Conservation (phyloP, 1,284 basidiomycete species). For the Trametes sp. region DNA sequence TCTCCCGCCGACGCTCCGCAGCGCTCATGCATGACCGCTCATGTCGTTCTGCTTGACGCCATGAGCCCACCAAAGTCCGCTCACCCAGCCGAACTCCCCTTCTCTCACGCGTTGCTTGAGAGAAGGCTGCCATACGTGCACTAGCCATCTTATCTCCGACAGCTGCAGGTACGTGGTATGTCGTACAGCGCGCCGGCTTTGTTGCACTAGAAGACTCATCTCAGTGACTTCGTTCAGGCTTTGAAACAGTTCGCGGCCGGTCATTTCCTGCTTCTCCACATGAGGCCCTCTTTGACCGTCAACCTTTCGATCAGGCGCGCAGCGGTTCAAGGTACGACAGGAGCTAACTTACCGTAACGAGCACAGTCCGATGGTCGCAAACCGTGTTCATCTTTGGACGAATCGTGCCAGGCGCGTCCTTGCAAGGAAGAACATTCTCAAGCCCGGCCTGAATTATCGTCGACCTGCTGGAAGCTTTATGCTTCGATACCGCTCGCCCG, state of each 20-base stretch:
- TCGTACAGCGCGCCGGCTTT: conserved; percentile 18
- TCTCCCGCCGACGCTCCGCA: conserved; percentile 29
- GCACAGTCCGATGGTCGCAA: conserved; percentile 3
- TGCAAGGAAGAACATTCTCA: conserved; percentile 20
- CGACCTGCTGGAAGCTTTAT: conserved; percentile 30
- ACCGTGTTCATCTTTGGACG: neutral
- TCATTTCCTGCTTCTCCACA: conserved; percentile 23
- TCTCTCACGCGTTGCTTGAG: conserved; percentile 27
- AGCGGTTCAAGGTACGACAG: neutral
- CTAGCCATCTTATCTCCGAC: conserved; percentile 30
- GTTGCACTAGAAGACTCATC: conserved; percentile 30
- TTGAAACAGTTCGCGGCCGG: conserved; percentile 23
- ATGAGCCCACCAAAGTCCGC: conserved; percentile 27
- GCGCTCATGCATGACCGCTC: conserved; percentile 10
- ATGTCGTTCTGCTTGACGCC: conserved; percentile 20
- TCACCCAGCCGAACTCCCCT: conserved; percentile 9
- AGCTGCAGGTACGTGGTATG: conserved; percentile 20
- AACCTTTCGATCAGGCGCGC: conserved; percentile 7
- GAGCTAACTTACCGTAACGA: neutral
- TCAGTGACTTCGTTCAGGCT: conserved; percentile 19
- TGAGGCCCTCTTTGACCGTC: conserved; percentile 17
- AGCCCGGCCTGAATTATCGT: conserved; percentile 19
- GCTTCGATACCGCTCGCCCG: conserved; percentile 27
- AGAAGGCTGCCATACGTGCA: conserved; percentile 27
- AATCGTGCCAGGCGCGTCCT: neutral